Evolutionary conservation across 1,284 basidiomycete species (phyloP), one percentile per base, ranked within the genome.

Genomic region (Microbotryum silenes-acaulis): DNA sequence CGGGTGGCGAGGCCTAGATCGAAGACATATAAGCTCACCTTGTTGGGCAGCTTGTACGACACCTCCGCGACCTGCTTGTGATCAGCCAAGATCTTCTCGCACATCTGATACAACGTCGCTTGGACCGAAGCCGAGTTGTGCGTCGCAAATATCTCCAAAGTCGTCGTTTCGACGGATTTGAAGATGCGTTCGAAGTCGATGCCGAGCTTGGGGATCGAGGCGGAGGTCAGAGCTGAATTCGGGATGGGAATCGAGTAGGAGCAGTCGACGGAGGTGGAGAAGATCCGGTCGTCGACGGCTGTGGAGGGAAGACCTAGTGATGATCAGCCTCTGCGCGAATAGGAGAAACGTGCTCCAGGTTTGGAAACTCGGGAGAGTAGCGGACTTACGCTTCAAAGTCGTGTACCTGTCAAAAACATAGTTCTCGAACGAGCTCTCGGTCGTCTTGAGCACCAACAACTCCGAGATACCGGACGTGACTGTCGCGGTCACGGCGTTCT

Each of bases 61-160:
- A 90, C 86, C 10, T 77, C 77, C 53, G 80, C 73, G 23, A 96
- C 80, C 4, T 79, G 79, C 25, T 74, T 74, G 73, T 90, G 87
- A 73, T 86, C 82, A 7, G 55, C 59, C 23, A 74, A 63, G 64
- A 94, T 81, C 7, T 80, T 80, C 68, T 87, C 82, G 1, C 82
- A 88, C 84, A 96, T 96, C 76, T 87, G 88, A 82, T 87, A 96
- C 51, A 66, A 57, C 21, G 65, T 71, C 48, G 67, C 88, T 82
- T 94, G 91, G 7, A 97, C 93, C 71, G 86, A 88, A 9, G 89
- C 91, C 72, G 89, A 91, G 73, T 92, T 86, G 71, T 97, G 90
- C 31, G 79, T 78, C 2, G 91, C 89, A 74, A 97, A 97, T 2
- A 86, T 78, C 65, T 89, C 84, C 33, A 97, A 78, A 9, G 91